Evolutionary conservation across 805 yeast species (phyloP).

Genomic region (Saturnispora dispora): DNA sequence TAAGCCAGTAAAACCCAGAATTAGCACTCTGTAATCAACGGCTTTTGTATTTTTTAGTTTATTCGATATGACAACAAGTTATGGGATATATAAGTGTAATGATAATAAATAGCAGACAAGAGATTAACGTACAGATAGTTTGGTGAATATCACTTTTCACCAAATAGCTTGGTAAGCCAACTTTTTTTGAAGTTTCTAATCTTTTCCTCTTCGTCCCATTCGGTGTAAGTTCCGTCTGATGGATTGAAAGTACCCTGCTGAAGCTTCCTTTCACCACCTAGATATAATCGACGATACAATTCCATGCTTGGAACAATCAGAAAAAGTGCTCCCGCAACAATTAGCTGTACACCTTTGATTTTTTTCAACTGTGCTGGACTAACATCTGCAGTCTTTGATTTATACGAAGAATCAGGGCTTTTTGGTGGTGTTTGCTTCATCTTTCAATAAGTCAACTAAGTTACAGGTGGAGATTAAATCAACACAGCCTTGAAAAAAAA

Average conservation of each 20-base stretch:
- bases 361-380: constrained; percentile 19
- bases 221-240: constrained; percentile 35
- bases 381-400: constrained; percentile 9
- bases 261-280: constrained; percentile 34
- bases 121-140: background rate
- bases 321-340: constrained; percentile 25
- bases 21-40: constrained; percentile 4
- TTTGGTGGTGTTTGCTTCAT: constrained; percentile 5
- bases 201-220: constrained; percentile 36
- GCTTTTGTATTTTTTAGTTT: background rate
- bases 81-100: background rate
- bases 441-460: background rate
- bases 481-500: constrained; percentile 6
- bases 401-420: constrained; percentile 4
- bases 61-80: background rate
- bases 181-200: constrained; percentile 28
- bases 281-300: constrained; percentile 26
- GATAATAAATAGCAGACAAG: background rate
- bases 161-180: constrained; percentile 35
- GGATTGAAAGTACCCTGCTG: constrained; percentile 39
- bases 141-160: constrained; percentile 28
- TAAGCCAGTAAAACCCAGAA: background rate
- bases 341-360: constrained; percentile 24
- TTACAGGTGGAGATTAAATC: background rate
- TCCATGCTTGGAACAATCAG: constrained; percentile 25